These are phyloP conservation scores for Phytopythium sindhum DNA, from an alignment of 352 stramenopile genomes.

Conservation along the genomic window DNA sequence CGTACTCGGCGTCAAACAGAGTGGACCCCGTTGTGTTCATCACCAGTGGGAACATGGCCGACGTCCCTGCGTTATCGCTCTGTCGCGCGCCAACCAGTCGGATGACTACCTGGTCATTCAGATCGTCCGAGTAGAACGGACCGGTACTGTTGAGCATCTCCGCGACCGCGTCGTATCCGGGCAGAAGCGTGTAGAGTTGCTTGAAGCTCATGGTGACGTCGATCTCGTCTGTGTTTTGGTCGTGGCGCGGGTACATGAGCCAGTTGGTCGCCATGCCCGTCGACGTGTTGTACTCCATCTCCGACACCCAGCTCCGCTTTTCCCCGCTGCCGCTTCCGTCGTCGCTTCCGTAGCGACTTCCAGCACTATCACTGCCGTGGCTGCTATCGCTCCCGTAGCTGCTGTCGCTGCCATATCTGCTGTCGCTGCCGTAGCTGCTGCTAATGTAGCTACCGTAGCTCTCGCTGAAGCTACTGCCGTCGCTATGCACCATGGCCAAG, in stretches of 20 bases:
- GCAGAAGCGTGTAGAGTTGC: conserved; percentile 50
- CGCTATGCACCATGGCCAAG: background rate
- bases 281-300: background rate
- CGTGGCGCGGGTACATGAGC: conserved; percentile 25
- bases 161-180: conserved; percentile 25
- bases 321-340: background rate
- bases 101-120: conserved; percentile 42
- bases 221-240: conserved; percentile 24
- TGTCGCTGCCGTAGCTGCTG: background rate
- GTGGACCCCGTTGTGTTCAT: conserved; percentile 41
- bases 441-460: background rate
- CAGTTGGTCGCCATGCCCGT: conserved; percentile 23
- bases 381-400: background rate
- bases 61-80: conserved; percentile 13
- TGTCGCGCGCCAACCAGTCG: conserved; percentile 24
- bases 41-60: conserved; percentile 32
- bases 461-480: background rate
- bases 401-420: background rate
- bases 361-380: background rate
- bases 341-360: background rate
- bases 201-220: conserved; percentile 55
- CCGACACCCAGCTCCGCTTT: background rate
- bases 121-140: conserved; percentile 34
- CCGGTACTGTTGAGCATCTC: conserved; percentile 12
- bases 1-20: conserved; percentile 37